A percentile compares a stretch with the other conserved stretches of the same genome.
These are phyloP conservation scores for Hypoxylon sp. DNA, from an alignment of 2,329 filamentous ascomycete species.

Conservation along the genomic window DNA sequence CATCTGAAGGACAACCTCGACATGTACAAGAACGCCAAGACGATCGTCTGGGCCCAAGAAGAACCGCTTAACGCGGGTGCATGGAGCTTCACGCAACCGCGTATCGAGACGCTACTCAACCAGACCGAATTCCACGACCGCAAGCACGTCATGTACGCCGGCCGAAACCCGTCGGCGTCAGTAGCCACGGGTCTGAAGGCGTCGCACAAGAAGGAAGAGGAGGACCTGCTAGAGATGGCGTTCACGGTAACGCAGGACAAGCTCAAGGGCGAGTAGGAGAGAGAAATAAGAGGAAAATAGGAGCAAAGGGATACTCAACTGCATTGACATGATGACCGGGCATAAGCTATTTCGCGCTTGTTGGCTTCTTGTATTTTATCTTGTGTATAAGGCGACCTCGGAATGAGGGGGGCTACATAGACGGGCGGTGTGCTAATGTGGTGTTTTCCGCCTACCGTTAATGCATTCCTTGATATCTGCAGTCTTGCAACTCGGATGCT, in stretches of 20 bases:
- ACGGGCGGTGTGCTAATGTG: slow-evolving; percentile 33
- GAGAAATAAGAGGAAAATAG: slow-evolving; percentile 4
- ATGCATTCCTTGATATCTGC: slow-evolving; percentile 39
- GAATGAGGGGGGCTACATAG: slow-evolving; percentile 42
- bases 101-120: slow-evolving; percentile 96
- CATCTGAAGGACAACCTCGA: slow-evolving; percentile 97
- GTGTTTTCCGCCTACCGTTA: slow-evolving; percentile 30
- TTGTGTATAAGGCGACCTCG: slow-evolving; percentile 45
- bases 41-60: slow-evolving; percentile 96
- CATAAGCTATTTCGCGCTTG: slow-evolving; percentile 33
- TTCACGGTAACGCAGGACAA: slow-evolving; percentile 73
- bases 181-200: slow-evolving; percentile 93
- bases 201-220: slow-evolving; percentile 90
- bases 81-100: slow-evolving; percentile 96
- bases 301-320: slow-evolving; percentile 11
- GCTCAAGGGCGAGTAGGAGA: slow-evolving; percentile 68
- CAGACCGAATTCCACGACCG: slow-evolving; percentile 90
- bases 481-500: slow-evolving; percentile 10
- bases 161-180: slow-evolving; percentile 89
- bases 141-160: slow-evolving; percentile 97
- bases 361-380: slow-evolving; percentile 44
- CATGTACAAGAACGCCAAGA: slow-evolving; percentile 95
- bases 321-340: slow-evolving; percentile 32
- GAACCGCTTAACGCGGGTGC: slow-evolving; percentile 97
- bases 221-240: slow-evolving; percentile 75